Evolutionary conservation across 1,139 yeast species (phyloP).

Genomic region (Insectozyma bohioensis): DNA sequence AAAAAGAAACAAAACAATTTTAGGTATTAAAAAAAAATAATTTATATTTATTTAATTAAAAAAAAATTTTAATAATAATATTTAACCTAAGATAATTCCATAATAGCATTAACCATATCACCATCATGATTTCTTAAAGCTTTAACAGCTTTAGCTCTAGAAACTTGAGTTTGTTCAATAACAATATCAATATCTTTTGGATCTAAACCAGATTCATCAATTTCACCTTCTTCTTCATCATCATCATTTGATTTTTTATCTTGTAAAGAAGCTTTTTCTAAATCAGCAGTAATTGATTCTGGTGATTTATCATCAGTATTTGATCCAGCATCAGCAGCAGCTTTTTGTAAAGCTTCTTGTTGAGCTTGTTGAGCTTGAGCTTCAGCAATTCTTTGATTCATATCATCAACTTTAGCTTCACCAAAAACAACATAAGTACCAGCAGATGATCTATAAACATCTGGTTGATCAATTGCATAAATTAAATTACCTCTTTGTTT

Average conservation of each 20-base stretch:
- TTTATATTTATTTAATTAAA: background rate
- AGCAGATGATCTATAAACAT: constrained; percentile 90
- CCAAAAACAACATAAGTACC: constrained; percentile 97
- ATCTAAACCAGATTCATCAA: constrained; percentile 78
- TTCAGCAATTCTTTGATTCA: constrained; percentile 75
- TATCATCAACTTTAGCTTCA: constrained; percentile 94
- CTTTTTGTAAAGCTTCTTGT: constrained; percentile 69
- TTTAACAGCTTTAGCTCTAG: constrained; percentile 87
- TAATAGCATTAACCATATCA: constrained; percentile 94
- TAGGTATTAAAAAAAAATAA: background rate
- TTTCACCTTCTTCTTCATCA: constrained; percentile 63
- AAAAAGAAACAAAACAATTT: background rate
- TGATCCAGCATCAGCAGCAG: constrained; percentile 33
- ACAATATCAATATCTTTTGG: constrained; percentile 79
- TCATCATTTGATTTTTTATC: constrained; percentile 35
- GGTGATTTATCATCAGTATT: constrained; percentile 53
- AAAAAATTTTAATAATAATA: background rate
- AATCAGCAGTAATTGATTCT: constrained; percentile 86
- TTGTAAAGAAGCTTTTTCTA: constrained; percentile 72
- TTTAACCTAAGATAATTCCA: constrained; percentile 63
- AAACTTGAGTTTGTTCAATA: constrained; percentile 84
- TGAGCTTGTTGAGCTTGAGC: constrained; percentile 47
- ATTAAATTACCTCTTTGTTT: constrained; percentile 92
- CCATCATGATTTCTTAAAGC: constrained; percentile 88
- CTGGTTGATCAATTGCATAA: constrained; percentile 92